Conservation (phyloP, 306 rosid genomes). For the Vigna hirtella region DNA sequence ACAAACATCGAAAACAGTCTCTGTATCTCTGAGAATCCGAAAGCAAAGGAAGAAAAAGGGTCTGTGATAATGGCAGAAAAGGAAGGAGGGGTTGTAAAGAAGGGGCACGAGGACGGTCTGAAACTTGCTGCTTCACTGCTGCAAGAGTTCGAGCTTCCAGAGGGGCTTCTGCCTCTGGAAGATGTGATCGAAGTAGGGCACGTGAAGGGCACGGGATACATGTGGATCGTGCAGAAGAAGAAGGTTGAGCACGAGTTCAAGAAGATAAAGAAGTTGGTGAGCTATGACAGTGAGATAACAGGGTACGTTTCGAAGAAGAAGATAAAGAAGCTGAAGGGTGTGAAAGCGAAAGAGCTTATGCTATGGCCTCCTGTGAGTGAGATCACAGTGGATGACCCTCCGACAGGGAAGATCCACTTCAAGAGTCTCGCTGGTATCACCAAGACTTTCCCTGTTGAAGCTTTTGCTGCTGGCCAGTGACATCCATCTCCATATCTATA, state of each 20-base stretch:
- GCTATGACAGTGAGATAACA: constrained; percentile 68
- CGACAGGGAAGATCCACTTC: constrained; percentile 81
- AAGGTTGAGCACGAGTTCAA: constrained; percentile 91
- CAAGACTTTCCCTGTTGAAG: constrained; percentile 84
- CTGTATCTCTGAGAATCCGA: neutral
- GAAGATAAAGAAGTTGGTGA: constrained; percentile 73
- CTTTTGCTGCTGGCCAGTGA: constrained; percentile 89
- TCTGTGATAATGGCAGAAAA: constrained; percentile 61
- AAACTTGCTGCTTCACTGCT: constrained; percentile 62
- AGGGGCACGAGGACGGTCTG: constrained; percentile 73
- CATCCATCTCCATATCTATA: neutral
- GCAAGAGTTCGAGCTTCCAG: constrained; percentile 74
- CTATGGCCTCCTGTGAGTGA: constrained; percentile 95
- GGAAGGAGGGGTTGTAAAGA: constrained; percentile 81
- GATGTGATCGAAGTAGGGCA: constrained; percentile 79
- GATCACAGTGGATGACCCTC: constrained; percentile 57
- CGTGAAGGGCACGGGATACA: constrained; percentile 74
- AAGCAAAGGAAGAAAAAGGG: neutral
- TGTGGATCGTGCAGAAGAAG: constrained; percentile 87
- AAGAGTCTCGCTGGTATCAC: constrained; percentile 96
- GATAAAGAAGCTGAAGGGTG: constrained; percentile 86
- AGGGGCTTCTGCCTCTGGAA: constrained; percentile 75
- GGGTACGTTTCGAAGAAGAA: constrained; percentile 65
- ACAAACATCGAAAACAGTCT: neutral
- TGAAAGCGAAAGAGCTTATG: constrained; percentile 92